Percentiles rank a stretch among this genome's conserved stretches.
Conservation (phyloP, 2,329 filamentous ascomycete species). For the Neurospora sp. region DNA sequence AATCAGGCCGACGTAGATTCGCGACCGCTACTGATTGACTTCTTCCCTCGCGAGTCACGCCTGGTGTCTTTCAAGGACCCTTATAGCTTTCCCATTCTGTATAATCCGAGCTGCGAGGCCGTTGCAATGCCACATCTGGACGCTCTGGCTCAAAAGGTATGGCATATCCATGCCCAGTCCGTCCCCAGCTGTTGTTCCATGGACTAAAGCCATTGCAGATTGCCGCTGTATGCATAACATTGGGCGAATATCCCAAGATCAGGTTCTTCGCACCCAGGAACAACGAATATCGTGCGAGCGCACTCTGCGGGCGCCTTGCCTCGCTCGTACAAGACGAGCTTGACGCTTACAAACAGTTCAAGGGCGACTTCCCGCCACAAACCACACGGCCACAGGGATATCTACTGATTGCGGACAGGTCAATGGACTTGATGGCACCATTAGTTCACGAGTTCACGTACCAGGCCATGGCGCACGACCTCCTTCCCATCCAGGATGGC, state of each 20-base stretch:
- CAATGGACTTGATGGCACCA: constrained; percentile 84
- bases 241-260: constrained; percentile 91
- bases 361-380: constrained; percentile 75
- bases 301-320: constrained; percentile 79
- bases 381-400: constrained; percentile 68
- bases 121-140: constrained; percentile 73
- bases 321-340: constrained; percentile 86
- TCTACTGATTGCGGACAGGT: constrained; percentile 79
- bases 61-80: constrained; percentile 87
- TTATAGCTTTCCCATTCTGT: constrained; percentile 89
- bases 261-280: constrained; percentile 75
- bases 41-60: constrained; percentile 82
- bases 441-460: constrained; percentile 95
- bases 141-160: constrained; percentile 73
- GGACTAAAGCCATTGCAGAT: constrained; percentile 40
- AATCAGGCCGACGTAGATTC: constrained; percentile 39
- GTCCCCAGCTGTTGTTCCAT: neutral
- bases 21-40: constrained; percentile 77
- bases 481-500: constrained; percentile 77
- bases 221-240: constrained; percentile 74
- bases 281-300: constrained; percentile 74
- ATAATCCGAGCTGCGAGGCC: constrained; percentile 85
- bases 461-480: constrained; percentile 94
- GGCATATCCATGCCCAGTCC: neutral
- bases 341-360: constrained; percentile 77